These are phyloP conservation scores for Xylaria telfairii DNA, from an alignment of 495 filamentous ascomycete species.

Conservation along the genomic window DNA sequence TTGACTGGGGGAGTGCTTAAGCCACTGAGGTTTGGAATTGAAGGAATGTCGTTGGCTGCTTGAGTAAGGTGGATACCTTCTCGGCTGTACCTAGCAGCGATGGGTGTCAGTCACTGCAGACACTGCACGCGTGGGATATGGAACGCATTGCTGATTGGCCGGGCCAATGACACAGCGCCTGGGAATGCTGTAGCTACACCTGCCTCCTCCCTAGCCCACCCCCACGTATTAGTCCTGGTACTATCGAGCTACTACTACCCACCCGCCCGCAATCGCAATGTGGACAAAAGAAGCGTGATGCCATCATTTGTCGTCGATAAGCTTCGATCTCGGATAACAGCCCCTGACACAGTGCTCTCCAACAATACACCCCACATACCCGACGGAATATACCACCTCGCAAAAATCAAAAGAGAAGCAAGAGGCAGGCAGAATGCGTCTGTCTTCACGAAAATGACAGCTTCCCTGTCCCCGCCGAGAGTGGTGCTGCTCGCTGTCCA, in stretches of 20 bases:
- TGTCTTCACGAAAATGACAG: conserved; percentile 41
- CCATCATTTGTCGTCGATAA: background rate
- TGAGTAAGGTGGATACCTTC: conserved; percentile 16
- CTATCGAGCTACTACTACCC: background rate
- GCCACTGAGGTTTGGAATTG: conserved; percentile 22
- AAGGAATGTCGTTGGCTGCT: conserved; percentile 22
- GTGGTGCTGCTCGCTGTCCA: conserved; percentile 68
- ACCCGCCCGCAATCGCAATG: conserved; percentile 8
- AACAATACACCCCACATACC: too few species aligned
- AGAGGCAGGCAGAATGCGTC: conserved; percentile 25
- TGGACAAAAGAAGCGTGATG: conserved; percentile 16
- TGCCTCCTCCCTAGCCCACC: background rate
- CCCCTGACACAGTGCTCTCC: background rate
- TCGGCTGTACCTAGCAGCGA: background rate
- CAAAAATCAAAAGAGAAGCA: background rate
- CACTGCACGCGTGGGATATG: background rate
- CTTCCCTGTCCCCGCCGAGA: conserved; percentile 63
- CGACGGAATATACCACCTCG: background rate
- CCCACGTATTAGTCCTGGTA: background rate
- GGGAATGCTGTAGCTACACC: background rate
- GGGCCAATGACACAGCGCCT: background rate
- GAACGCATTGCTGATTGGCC: background rate
- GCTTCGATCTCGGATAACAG: background rate
- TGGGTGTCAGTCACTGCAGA: background rate
- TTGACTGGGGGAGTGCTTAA: background rate